Percentiles rank a stretch among this genome's conserved stretches.
These are phyloP conservation scores for Clonostachys solani DNA, from an alignment of 2,329 filamentous ascomycete species.

Conservation along the genomic window DNA sequence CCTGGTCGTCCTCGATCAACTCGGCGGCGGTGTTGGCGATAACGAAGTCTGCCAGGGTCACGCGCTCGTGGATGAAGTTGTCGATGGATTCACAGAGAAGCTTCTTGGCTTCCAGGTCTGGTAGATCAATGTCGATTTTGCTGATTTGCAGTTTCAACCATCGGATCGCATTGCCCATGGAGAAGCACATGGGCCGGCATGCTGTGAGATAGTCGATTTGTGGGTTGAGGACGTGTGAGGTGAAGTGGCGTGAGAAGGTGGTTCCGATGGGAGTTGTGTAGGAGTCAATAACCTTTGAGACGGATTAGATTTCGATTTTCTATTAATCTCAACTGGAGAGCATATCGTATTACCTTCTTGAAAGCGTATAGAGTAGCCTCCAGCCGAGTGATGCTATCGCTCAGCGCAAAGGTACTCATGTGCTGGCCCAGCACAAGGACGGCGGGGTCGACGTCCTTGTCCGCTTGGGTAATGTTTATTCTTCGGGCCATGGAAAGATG, in stretches of 20 bases:
- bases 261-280: slow-evolving; percentile 85
- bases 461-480: slow-evolving; percentile 50
- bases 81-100: slow-evolving; percentile 79
- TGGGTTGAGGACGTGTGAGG: slow-evolving; percentile 83
- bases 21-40: slow-evolving; percentile 74
- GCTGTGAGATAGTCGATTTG: slow-evolving; percentile 94
- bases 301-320: neutral
- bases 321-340: neutral
- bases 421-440: slow-evolving; percentile 84
- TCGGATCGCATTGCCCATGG: slow-evolving; percentile 94
- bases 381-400: slow-evolving; percentile 83
- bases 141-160: slow-evolving; percentile 92
- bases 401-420: slow-evolving; percentile 83
- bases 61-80: slow-evolving; percentile 83
- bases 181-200: slow-evolving; percentile 92
- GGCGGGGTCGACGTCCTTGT: slow-evolving; percentile 80
- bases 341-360: slow-evolving; percentile 58
- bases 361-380: slow-evolving; percentile 87
- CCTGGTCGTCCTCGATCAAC: slow-evolving; percentile 69
- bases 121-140: slow-evolving; percentile 80
- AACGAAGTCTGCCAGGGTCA: slow-evolving; percentile 80
- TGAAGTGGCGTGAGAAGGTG: slow-evolving; percentile 86
- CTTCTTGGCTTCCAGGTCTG: slow-evolving; percentile 78
- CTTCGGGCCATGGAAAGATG: slow-evolving; percentile 70
- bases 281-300: slow-evolving; percentile 73